Percentiles rank a stretch among this genome's conserved stretches.
phyloP scores from a whole-genome alignment of 805 yeast species.

The Wickerhamiella nectarea region DNA sequence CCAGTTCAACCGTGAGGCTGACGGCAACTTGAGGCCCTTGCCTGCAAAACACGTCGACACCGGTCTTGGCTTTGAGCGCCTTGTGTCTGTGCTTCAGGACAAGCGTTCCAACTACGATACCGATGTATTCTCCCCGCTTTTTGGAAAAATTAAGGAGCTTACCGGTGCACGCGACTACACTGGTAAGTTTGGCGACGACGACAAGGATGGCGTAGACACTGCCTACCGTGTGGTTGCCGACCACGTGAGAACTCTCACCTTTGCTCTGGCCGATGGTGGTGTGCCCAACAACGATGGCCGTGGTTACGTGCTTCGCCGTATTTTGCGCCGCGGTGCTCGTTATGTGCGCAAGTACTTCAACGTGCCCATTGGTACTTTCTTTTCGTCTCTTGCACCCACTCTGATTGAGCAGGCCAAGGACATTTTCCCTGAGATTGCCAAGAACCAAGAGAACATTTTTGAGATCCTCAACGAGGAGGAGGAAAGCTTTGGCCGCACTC shows the following conservation, averaged over 20 bases:
- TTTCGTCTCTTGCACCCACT: constrained; percentile 84
- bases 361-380: constrained; percentile 88
- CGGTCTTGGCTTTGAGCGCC: constrained; percentile 97
- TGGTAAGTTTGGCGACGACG: constrained; percentile 90
- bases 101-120: constrained; percentile 92
- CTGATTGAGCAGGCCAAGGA: constrained; percentile 76
- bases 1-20: constrained; percentile 90
- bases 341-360: constrained; percentile 92
- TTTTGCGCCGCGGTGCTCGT: constrained; percentile 94
- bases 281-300: constrained; percentile 99
- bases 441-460: constrained; percentile 57
- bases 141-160: constrained; percentile 73
- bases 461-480: constrained; percentile 96
- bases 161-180: constrained; percentile 85
- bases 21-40: constrained; percentile 59
- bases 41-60: constrained; percentile 97
- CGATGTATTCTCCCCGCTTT: constrained; percentile 86
- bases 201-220: constrained; percentile 86
- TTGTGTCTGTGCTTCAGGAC: constrained; percentile 86
- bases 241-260: constrained; percentile 92
- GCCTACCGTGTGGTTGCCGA: constrained; percentile 98
- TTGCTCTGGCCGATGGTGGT: constrained; percentile 97
- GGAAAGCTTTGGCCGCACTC: constrained; percentile 82
- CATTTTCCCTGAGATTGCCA: constrained; percentile 81
- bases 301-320: constrained; percentile 95